Evolutionary conservation across 1,284 basidiomycete species (phyloP), one percentile per base, ranked within the genome.

Genomic region (Golubevia pallescens): DNA sequence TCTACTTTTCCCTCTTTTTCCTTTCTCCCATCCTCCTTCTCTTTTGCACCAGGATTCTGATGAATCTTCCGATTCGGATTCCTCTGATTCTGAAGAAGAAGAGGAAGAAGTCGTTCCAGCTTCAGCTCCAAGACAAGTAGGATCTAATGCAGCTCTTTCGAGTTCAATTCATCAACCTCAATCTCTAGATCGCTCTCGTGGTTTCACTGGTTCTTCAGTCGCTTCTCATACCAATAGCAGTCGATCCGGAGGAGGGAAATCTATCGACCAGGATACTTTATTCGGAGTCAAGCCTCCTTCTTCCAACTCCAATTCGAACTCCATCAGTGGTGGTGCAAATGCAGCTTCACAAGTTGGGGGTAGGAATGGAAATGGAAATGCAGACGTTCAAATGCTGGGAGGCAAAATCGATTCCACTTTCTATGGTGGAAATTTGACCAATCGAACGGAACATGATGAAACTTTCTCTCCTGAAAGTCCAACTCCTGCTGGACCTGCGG

Each of bases 211-310:
- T 34, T 10, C 38, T 38, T 53, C 20, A 58, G 19, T 52, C 1
- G 34, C 61, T 28, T 20, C 20, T 20, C 53, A 16, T 23, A 16
- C 53, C 34, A 52, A 32, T 16, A 34, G 28, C 28, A 21, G 16
- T 34, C n/a, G n/a, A 51, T 19, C 8, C 20, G 24, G n/a, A 34
- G 54, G 42, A 4, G 71, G 60, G 63, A 69, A 60, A 24, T 65
- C 63, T 48, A 80, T 82, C 19, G 78, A 82, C 32, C 74, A 84
- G 61, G 81, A 84, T 58, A 84, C 81, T 21, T 60, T 84, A 20
- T 81, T 83, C 42, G 81, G 81, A 13, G 70, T 84, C 8, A 54
- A 66, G 23, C 38, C 60, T 16, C 60, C 48, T 10, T 8, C 60
- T n/a, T 52, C 60, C 3, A 55, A 53, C 13, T 13, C 42, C 8